A percentile compares a stretch with the other conserved stretches of the same genome.
Conservation (phyloP, 495 filamentous ascomycete genomes). For the Apodospora peruviana region DNA sequence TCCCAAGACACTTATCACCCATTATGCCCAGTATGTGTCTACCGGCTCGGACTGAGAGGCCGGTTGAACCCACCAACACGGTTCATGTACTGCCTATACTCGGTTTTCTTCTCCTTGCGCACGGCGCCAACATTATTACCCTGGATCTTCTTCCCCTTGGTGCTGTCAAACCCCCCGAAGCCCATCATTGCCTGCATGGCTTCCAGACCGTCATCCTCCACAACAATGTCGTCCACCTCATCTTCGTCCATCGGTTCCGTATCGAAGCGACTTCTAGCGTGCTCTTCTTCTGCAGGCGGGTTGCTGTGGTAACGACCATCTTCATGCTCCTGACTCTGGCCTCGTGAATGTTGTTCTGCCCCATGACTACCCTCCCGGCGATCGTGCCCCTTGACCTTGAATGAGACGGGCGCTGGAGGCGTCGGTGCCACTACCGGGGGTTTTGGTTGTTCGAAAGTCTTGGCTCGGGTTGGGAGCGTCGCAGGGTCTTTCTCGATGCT, state of each 20-base stretch:
- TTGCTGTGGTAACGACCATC: conserved; percentile 11
- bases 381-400: conserved; percentile 33
- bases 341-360: conserved; percentile 7
- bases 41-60: conserved; percentile 58
- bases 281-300: conserved; percentile 13
- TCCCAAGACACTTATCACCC: too few relatives aligned
- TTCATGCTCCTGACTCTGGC: neutral
- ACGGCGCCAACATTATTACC: conserved; percentile 85
- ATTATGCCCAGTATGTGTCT: conserved; percentile 3
- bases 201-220: conserved; percentile 61
- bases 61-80: conserved; percentile 93
- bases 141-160: conserved; percentile 83
- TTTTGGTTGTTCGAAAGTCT: neutral
- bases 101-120: conserved; percentile 88
- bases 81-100: conserved; percentile 99
- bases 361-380: conserved; percentile 37
- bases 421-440: conserved; percentile 18
- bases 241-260: conserved; percentile 42
- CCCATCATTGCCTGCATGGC: conserved; percentile 84
- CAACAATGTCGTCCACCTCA: conserved; percentile 39
- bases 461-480: conserved; percentile 16
- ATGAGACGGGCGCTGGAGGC: conserved; percentile 22
- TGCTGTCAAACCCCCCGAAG: conserved; percentile 76
- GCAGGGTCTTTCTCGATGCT: conserved; percentile 2
- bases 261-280: conserved; percentile 22